phyloP scores from a whole-genome alignment of 306 rosid species.

The Dalbergia cultrata region DNA sequence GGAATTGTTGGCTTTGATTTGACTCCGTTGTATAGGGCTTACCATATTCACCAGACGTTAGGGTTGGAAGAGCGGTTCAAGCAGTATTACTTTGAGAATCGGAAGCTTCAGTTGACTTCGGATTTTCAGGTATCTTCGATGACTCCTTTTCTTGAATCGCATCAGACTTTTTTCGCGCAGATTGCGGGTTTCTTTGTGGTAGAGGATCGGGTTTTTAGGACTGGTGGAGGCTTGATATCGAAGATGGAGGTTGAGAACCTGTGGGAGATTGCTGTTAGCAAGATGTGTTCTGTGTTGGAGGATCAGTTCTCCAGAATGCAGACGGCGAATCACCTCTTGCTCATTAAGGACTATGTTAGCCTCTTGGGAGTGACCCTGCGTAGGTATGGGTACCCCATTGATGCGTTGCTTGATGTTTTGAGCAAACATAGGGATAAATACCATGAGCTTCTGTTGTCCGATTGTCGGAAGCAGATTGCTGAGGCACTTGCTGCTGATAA shows the following conservation, averaged over 20 bases:
- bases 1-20: slow-evolving; percentile 82
- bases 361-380: slow-evolving; percentile 88
- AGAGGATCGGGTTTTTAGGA: slow-evolving; percentile 90
- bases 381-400: slow-evolving; percentile 93
- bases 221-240: slow-evolving; percentile 91
- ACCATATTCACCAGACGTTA: slow-evolving; percentile 89
- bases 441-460: slow-evolving; percentile 90
- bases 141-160: slow-evolving; percentile 99
- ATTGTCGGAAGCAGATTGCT: slow-evolving; percentile 89
- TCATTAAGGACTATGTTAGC: slow-evolving; percentile 97
- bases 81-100: slow-evolving; percentile 88
- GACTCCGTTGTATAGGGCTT: slow-evolving; percentile 87
- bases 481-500: slow-evolving; percentile 91
- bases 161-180: slow-evolving; percentile 96
- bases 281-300: slow-evolving; percentile 98
- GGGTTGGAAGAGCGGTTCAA: slow-evolving; percentile 94
- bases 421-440: slow-evolving; percentile 98
- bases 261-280: slow-evolving; percentile 98
- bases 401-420: slow-evolving; percentile 92
- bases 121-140: slow-evolving; percentile 99
- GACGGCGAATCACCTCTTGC: slow-evolving; percentile 91
- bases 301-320: slow-evolving; percentile 99
- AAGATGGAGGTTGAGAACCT: slow-evolving; percentile 95
- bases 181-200: slow-evolving; percentile 97
- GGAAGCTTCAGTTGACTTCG: slow-evolving; percentile 95